Evolutionary conservation across 768 basidiomycete species (phyloP).

Genomic region (Tephrocybe sp.): DNA sequence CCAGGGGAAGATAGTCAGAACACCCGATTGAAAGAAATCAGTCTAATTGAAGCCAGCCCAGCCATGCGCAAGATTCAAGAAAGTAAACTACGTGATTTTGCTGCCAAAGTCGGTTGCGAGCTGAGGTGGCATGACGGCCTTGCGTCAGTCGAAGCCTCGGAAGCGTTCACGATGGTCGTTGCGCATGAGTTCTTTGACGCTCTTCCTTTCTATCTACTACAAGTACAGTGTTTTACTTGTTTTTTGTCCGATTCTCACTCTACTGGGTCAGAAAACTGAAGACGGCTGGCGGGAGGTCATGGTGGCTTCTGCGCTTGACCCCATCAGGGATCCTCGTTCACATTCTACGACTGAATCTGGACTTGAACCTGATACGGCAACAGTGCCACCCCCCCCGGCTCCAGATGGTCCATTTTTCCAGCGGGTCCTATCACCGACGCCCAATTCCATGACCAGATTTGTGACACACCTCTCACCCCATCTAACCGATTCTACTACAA

Average conservation of each 20-base stretch:
- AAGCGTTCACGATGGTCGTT: slow-evolving; percentile 77
- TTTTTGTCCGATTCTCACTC: not conserved
- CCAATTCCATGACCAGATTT: slow-evolving; percentile 50
- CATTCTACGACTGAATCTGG: not conserved
- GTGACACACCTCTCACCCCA: slow-evolving; percentile 68
- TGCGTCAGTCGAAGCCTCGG: slow-evolving; percentile 56
- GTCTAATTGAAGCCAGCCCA: slow-evolving; percentile 81
- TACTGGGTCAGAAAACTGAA: slow-evolving; percentile 58
- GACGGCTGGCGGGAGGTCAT: slow-evolving; percentile 88
- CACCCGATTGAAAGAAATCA: slow-evolving; percentile 46
- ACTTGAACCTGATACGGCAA: too few species aligned
- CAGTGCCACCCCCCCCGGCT: too few species aligned
- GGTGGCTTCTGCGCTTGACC: slow-evolving; percentile 46
- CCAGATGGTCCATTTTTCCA: slow-evolving; percentile 45
- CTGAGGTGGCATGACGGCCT: slow-evolving; percentile 76
- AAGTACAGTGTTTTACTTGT: slow-evolving; percentile 46
- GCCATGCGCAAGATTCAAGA: slow-evolving; percentile 67
- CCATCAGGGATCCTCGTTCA: slow-evolving; percentile 16
- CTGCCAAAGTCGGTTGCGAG: slow-evolving; percentile 31
- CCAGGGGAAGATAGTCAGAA: slow-evolving; percentile 13
- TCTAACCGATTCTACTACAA: slow-evolving; percentile 39
- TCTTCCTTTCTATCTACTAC: slow-evolving; percentile 85
- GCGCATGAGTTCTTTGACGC: slow-evolving; percentile 99
- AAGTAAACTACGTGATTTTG: slow-evolving; percentile 39
- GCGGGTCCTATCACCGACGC: slow-evolving; percentile 62